phyloP scores from a whole-genome alignment of 345 rosid species.

The Eutrema heterophyllum region DNA sequence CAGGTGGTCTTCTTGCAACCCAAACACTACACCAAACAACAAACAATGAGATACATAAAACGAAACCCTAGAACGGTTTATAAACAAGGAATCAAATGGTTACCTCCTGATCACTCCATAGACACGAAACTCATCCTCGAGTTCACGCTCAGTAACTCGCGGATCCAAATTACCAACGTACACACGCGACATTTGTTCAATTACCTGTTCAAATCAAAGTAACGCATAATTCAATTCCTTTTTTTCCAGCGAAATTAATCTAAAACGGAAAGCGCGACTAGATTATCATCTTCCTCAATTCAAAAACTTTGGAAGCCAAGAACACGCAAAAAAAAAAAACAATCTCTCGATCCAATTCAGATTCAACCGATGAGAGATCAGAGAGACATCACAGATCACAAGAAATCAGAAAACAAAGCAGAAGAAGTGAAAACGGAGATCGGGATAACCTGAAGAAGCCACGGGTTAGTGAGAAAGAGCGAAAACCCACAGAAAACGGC shows the following conservation, averaged over 20 bases:
- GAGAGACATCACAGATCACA: too few relatives aligned
- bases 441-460: too few relatives aligned
- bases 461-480: too few relatives aligned
- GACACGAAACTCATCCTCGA: slow-evolving; percentile 69
- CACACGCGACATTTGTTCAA: slow-evolving; percentile 60
- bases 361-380: too few relatives aligned
- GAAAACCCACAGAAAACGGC: too few relatives aligned
- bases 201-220: slow-evolving; percentile 11
- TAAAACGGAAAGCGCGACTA: too few relatives aligned
- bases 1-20: slow-evolving; percentile 93
- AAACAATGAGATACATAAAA: neutral
- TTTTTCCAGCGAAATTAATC: neutral
- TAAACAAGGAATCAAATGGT: neutral
- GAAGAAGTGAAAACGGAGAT: too few relatives aligned
- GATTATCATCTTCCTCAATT: neutral
- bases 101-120: slow-evolving; percentile 69
- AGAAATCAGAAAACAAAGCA: too few relatives aligned
- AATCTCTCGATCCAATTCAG: neutral
- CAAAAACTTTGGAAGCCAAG: neutral
- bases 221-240: neutral
- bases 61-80: neutral
- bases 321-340: neutral
- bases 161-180: slow-evolving; percentile 81
- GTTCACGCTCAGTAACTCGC: slow-evolving; percentile 69
- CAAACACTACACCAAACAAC: slow-evolving; percentile 54